Evolutionary conservation across 1,139 yeast genomes (phyloP), one percentile per base, ranked within the genome.

Genomic region (Kodamaea sp.): DNA sequence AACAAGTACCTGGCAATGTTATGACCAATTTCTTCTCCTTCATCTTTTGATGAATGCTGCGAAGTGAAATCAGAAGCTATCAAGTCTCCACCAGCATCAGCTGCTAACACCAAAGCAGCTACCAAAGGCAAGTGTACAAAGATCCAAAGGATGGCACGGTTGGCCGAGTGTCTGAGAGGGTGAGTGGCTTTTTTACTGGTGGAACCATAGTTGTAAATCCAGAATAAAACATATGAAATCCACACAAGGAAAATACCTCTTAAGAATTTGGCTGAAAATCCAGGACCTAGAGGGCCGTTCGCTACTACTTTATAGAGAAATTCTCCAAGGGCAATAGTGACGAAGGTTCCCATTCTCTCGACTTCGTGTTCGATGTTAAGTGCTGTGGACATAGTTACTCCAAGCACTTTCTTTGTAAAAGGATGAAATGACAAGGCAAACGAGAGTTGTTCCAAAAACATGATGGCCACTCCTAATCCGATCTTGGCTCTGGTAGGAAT

Each of bases 341-440:
- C 80, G 50, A 80, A 80, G 0, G 79, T 75, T 2, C 72, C 67
- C 48, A 69, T 70, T 37, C 87, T 57, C 51, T 80, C 87, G 14
- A 77, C 83, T 48, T 78, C 85, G 48, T 80, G 86, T 47, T 80
- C 85, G 38, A 81, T 76, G 48, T 79, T 80, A 39, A 79, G 55
- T 0, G 86, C 86, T 0, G 87, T 78, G 5, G 82, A 72, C 37
- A 66, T 69, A 9, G 65, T 67, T 32, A 74, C 50, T 5, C 61
- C 55, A 45, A 78, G 38, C 15, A 57, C 12, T 30, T 51, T 62
- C 47, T 78, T 79, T 35, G 67, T 56, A 51, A 52, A 48, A 2
- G 84, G 83, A 43, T 74, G 80, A 46, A 63, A 76, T 23, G 65
- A 50, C 3, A 63, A 12, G 7, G 46, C 26, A 42, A 61, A 68